A percentile compares a stretch with the other conserved stretches of the same genome.
Evolutionary conservation across 805 yeast genomes (phyloP).

Genomic region (Candida sonorensis): DNA sequence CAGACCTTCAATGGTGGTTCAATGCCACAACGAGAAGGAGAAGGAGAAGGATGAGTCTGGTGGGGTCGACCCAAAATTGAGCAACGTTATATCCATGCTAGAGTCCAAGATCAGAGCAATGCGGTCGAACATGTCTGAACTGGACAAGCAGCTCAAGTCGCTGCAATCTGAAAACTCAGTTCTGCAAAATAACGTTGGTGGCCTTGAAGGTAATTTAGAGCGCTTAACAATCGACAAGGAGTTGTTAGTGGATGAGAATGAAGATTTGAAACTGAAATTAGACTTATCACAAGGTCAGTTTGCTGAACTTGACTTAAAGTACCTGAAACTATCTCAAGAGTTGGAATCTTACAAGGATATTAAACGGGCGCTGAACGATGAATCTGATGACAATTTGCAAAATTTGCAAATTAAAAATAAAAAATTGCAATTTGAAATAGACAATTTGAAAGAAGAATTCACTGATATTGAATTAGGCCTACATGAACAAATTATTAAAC

Average conservation of each 20-base stretch:
- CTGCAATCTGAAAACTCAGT: slow-evolving; percentile 26
- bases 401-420: slow-evolving; percentile 25
- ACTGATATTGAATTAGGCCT: slow-evolving; percentile 22
- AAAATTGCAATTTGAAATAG: slow-evolving; percentile 35
- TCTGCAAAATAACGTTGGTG: slow-evolving; percentile 12
- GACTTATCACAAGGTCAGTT: slow-evolving; percentile 14
- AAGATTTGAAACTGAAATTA: slow-evolving; percentile 9
- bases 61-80: no score
- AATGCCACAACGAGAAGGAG: neutral
- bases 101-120: slow-evolving; percentile 38
- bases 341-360: neutral
- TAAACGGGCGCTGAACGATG: no score
- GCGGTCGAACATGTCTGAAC: slow-evolving; percentile 21
- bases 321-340: slow-evolving; percentile 18
- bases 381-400: neutral
- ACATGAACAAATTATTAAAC: slow-evolving; percentile 16
- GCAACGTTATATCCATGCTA: slow-evolving; percentile 34
- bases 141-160: slow-evolving; percentile 19
- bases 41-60: slow-evolving; percentile 15
- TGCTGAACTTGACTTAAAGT: slow-evolving; percentile 23
- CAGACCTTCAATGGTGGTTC: slow-evolving; percentile 31
- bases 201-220: slow-evolving; percentile 27
- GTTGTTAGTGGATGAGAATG: slow-evolving; percentile 28
- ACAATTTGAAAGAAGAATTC: slow-evolving; percentile 26
- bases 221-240: slow-evolving; percentile 38